Percentiles rank a stretch among this genome's conserved stretches.
These are phyloP conservation scores for Trichoderma arundinaceum DNA, from an alignment of 2,329 filamentous ascomycete genomes.

Conservation along the genomic window DNA sequence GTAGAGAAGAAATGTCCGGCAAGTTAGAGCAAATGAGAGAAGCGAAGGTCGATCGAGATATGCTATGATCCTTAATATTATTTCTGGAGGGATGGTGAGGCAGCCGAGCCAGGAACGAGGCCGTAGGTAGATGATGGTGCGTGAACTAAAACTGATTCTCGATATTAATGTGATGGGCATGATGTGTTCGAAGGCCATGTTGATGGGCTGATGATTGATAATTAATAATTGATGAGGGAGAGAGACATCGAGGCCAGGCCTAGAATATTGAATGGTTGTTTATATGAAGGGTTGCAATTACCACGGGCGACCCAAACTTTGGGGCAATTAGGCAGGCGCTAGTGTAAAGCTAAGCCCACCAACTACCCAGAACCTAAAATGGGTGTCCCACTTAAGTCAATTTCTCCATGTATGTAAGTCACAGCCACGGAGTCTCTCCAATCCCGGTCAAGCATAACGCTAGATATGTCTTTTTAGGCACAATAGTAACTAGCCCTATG, in stretches of 20 bases:
- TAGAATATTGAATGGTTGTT: background rate
- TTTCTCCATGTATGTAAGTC: no score
- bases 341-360: no score
- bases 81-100: constrained; percentile 31
- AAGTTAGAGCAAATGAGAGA: constrained; percentile 32
- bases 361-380: no score
- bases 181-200: background rate
- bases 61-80: constrained; percentile 24
- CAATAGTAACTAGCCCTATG: no score
- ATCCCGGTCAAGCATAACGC: no score
- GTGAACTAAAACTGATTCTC: constrained; percentile 6
- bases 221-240: background rate
- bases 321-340: no score
- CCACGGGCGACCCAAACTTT: no score
- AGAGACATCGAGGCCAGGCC: background rate
- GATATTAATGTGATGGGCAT: background rate
- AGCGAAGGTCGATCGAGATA: constrained; percentile 23
- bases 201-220: background rate
- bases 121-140: constrained; percentile 4
- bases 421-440: no score
- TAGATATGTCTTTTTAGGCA: no score
- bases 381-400: no score
- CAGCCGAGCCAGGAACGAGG: background rate
- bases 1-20: constrained; percentile 12
- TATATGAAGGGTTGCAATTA: background rate